These are phyloP conservation scores for Trichothecium sympodiale DNA, from an alignment of 2,329 filamentous ascomycete species.

Conservation along the genomic window DNA sequence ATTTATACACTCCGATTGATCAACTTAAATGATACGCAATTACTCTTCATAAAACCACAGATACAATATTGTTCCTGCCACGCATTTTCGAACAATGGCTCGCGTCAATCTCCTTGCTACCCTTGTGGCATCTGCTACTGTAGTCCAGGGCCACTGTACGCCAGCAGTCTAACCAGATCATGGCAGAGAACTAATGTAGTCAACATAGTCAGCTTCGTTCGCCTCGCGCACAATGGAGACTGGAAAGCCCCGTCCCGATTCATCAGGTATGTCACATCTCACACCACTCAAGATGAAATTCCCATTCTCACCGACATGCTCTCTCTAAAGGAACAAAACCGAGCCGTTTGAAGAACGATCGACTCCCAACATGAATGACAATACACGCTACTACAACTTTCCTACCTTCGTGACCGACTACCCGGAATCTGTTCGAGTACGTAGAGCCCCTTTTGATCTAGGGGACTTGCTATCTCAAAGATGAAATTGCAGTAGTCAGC, in stretches of 20 bases:
- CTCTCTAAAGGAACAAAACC: constrained; percentile 3
- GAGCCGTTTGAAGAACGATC: background rate
- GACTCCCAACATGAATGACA: background rate
- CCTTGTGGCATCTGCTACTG: too few relatives aligned
- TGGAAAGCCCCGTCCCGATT: constrained; percentile 2
- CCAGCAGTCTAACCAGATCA: too few relatives aligned
- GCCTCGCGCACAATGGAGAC: constrained; percentile 3
- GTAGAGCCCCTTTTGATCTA: background rate
- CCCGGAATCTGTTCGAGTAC: constrained; percentile 1
- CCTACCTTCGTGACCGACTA: constrained; percentile 1
- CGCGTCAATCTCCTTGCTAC: too few relatives aligned
- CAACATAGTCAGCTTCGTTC: constrained; percentile 8
- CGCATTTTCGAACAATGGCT: too few relatives aligned
- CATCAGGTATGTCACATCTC: background rate
- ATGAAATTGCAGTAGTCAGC: background rate
- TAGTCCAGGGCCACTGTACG: constrained; percentile 1
- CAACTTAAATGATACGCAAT: too few relatives aligned
- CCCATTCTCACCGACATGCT: too few relatives aligned
- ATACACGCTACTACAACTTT: background rate
- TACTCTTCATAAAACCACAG: too few relatives aligned
- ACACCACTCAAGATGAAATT: background rate
- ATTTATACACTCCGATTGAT: too few relatives aligned
- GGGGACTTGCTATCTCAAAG: background rate
- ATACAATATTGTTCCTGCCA: too few relatives aligned
- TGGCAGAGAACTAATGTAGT: background rate